A percentile compares a stretch with the other conserved stretches of the same genome.
phyloP scores from a whole-genome alignment of 805 yeast genomes.

The Candida multigemmis region DNA sequence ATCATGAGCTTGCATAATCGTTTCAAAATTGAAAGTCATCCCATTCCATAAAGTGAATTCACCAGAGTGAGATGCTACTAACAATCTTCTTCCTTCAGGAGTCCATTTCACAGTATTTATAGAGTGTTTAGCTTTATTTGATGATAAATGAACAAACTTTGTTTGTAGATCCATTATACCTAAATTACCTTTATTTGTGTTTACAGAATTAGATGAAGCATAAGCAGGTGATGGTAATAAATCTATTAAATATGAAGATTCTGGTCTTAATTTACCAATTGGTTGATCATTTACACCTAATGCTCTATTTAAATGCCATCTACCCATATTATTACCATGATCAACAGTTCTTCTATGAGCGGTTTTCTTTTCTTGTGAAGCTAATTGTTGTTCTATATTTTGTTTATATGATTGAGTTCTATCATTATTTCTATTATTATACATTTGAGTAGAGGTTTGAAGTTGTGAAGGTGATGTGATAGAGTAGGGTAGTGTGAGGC shows the following conservation, averaged over 20 bases:
- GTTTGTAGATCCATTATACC: slow-evolving; percentile 59
- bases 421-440: too few relatives aligned
- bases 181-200: slow-evolving; percentile 17
- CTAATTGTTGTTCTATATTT: slow-evolving; percentile 32
- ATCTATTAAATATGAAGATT: slow-evolving; percentile 54
- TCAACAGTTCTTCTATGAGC: slow-evolving; percentile 66
- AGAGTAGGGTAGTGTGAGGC: too few relatives aligned
- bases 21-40: slow-evolving; percentile 87
- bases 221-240: slow-evolving; percentile 61
- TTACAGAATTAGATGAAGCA: slow-evolving; percentile 19
- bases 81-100: slow-evolving; percentile 85
- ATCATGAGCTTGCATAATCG: slow-evolving; percentile 98
- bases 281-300: slow-evolving; percentile 34
- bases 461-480: too few relatives aligned
- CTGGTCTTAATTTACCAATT: slow-evolving; percentile 56
- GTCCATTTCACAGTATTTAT: slow-evolving; percentile 92
- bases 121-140: slow-evolving; percentile 87
- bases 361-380: slow-evolving; percentile 40
- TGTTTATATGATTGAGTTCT: slow-evolving; percentile 25
- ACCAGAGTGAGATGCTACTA: slow-evolving; percentile 88
- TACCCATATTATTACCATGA: slow-evolving; percentile 66
- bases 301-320: slow-evolving; percentile 43
- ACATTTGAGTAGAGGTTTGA: too few relatives aligned
- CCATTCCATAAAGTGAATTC: slow-evolving; percentile 98
- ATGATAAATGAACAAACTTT: slow-evolving; percentile 82